These are phyloP conservation scores for Ceratocystis alfenasii DNA, from an alignment of 2,329 filamentous ascomycete genomes.

Conservation along the genomic window DNA sequence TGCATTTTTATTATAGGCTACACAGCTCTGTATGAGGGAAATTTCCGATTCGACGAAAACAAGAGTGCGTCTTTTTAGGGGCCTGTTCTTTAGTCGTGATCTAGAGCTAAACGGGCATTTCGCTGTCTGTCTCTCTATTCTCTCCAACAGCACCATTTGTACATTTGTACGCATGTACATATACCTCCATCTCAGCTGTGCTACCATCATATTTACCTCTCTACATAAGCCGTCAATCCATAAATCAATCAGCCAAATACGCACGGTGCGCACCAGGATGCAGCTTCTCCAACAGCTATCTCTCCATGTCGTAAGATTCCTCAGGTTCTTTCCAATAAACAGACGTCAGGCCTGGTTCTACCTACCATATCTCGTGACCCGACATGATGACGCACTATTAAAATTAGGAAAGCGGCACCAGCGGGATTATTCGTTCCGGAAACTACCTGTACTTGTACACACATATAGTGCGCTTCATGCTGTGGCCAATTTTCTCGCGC, in stretches of 20 bases:
- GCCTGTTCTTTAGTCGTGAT: neutral
- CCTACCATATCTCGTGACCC: neutral
- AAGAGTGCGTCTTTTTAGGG: too few relatives aligned
- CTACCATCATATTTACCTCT: neutral
- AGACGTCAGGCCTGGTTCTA: slow-evolving; percentile 1
- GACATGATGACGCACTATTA: neutral
- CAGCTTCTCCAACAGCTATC: slow-evolving; percentile 6
- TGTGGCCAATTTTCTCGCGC: neutral
- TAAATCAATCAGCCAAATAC: neutral
- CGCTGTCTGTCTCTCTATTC: neutral
- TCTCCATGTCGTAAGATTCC: slow-evolving; percentile 7
- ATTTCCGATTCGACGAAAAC: neutral
- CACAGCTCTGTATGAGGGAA: neutral
- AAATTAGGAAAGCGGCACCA: slow-evolving; percentile 1
- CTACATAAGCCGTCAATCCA: neutral
- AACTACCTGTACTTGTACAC: neutral
- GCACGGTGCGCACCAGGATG: neutral
- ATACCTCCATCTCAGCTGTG: neutral
- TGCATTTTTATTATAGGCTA: too few relatives aligned
- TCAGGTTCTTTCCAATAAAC: slow-evolving; percentile 3
- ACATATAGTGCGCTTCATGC: neutral
- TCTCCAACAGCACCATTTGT: neutral
- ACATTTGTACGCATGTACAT: neutral
- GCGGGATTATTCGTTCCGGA: slow-evolving; percentile 6
- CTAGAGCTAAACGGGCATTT: neutral